Conservation (phyloP, 768 basidiomycete genomes). For the Nidula microcarpa region DNA sequence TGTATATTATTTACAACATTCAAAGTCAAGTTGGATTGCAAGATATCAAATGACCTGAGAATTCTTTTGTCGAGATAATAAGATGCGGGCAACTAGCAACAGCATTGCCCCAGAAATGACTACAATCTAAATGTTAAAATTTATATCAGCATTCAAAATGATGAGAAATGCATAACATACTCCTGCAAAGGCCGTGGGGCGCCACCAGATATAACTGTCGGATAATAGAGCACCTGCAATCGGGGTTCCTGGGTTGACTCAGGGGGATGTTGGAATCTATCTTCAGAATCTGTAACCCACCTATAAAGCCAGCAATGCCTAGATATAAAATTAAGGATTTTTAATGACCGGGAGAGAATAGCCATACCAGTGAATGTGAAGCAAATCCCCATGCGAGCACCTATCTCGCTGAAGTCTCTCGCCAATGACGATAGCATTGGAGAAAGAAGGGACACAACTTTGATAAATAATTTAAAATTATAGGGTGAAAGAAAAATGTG, state of each 20-base stretch:
- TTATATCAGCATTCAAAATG: no score
- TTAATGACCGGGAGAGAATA: background rate
- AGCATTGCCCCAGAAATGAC: no score
- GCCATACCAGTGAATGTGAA: conserved; percentile 43
- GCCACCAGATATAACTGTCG: background rate
- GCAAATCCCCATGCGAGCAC: conserved; percentile 48
- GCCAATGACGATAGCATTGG: conserved; percentile 44
- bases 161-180: background rate
- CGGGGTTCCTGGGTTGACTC: background rate
- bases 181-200: background rate
- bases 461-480: background rate
- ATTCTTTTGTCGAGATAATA: no score
- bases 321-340: conserved; percentile 5
- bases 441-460: conserved; percentile 38
- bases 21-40: no score
- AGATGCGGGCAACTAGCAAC: no score
- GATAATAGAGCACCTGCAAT: background rate
- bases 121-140: no score
- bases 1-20: no score
- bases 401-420: conserved; percentile 45
- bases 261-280: background rate
- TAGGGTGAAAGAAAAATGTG: background rate
- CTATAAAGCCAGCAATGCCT: conserved; percentile 39
- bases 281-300: conserved; percentile 15
- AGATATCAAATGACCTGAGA: no score